A percentile compares a stretch with the other conserved stretches of the same genome.
These are phyloP conservation scores for Breviolum minutum DNA, from an alignment of 73 alveolate genomes.

Conservation along the genomic window DNA sequence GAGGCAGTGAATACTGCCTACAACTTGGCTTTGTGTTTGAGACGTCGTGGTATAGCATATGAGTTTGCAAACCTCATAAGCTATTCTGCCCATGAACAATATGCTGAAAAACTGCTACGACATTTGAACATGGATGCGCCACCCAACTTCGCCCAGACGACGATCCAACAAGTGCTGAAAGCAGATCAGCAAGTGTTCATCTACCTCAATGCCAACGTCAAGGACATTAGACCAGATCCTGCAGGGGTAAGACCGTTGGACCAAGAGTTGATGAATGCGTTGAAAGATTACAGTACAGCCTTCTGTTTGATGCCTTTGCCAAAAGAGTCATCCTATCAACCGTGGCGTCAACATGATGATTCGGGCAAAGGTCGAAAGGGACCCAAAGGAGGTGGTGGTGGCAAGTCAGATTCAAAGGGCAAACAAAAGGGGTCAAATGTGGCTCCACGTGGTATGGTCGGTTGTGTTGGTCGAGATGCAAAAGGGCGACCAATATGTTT, in stretches of 20 bases:
- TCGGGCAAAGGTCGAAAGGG: neutral
- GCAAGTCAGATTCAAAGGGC: neutral
- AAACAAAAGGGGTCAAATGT: neutral
- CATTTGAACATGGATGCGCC: neutral
- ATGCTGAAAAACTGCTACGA: neutral
- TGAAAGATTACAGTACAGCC: neutral
- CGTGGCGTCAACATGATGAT: too few relatives aligned
- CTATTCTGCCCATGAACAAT: neutral
- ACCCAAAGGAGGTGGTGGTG: neutral
- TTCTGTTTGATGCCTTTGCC: neutral
- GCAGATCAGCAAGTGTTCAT: neutral
- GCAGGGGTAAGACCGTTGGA: neutral
- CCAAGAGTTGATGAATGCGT: neutral
- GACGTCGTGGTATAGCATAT: neutral
- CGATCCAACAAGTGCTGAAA: neutral
- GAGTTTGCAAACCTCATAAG: slow-evolving; percentile 2
- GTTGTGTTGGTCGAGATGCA: neutral
- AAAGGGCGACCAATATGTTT: neutral
- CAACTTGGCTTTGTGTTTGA: neutral
- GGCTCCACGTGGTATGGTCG: neutral
- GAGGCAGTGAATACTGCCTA: neutral
- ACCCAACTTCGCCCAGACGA: neutral
- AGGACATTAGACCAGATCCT: neutral
- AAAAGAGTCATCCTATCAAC: neutral
- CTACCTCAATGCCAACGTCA: neutral